A percentile compares a stretch with the other conserved stretches of the same genome.
Evolutionary conservation across 345 rosid genomes (phyloP).

Genomic region (Populus simonii): DNA sequence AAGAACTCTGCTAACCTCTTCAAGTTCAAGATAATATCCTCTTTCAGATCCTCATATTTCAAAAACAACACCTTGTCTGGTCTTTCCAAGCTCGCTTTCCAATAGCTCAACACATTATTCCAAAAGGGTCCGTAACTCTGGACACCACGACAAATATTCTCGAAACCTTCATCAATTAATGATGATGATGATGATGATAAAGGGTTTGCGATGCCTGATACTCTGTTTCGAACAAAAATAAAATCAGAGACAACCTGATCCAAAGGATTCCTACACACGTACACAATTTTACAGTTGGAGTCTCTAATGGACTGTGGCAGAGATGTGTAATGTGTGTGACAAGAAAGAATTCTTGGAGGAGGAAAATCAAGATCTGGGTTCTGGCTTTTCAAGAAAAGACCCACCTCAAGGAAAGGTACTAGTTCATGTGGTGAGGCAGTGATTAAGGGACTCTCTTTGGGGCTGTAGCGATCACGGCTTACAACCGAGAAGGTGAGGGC

Average conservation of each 20-base stretch:
- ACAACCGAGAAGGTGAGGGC: slow-evolving; percentile 30
- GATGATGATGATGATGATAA: background rate
- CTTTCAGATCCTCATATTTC: slow-evolving; percentile 38
- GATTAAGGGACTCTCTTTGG: slow-evolving; percentile 20
- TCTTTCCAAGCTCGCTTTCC: slow-evolving; percentile 28
- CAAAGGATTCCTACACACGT: slow-evolving; percentile 28
- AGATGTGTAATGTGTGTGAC: slow-evolving; percentile 6
- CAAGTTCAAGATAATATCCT: slow-evolving; percentile 15
- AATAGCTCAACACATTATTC: slow-evolving; percentile 33
- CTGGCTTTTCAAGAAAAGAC: slow-evolving; percentile 9
- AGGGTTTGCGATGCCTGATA: background rate
- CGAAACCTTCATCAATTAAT: slow-evolving; percentile 28
- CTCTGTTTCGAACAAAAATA: slow-evolving; percentile 13
- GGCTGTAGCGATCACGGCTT: slow-evolving; percentile 16
- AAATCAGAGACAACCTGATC: slow-evolving; percentile 23
- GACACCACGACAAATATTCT: slow-evolving; percentile 31
- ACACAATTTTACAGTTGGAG: slow-evolving; percentile 12
- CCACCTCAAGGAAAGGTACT: slow-evolving; percentile 34
- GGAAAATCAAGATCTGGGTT: background rate
- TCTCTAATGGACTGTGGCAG: slow-evolving; percentile 9
- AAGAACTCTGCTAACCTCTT: slow-evolving; percentile 20
- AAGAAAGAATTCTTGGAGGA: slow-evolving; percentile 15
- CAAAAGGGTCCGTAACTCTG: slow-evolving; percentile 36
- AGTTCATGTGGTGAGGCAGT: slow-evolving; percentile 40
- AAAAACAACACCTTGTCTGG: slow-evolving; percentile 30